Evolutionary conservation across 768 basidiomycete genomes (phyloP).

Genomic region (Mycena metata): DNA sequence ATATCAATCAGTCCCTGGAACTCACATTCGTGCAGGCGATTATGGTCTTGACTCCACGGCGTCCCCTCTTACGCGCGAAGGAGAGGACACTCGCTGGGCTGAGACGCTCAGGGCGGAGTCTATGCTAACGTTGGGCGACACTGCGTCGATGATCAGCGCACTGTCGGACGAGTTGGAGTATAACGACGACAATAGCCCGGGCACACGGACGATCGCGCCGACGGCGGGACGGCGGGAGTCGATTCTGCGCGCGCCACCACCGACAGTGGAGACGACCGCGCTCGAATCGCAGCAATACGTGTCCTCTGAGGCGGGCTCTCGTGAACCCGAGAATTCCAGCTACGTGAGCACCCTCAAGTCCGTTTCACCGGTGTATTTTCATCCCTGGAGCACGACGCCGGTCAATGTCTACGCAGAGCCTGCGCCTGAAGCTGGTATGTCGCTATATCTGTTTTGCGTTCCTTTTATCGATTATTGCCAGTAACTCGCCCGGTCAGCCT

Average conservation of each 20-base stretch:
- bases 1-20: too few relatives aligned
- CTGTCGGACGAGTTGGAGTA: conserved; percentile 44
- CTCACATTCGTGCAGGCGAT: too few relatives aligned
- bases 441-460: not conserved
- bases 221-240: conserved; percentile 48
- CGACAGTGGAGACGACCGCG: conserved; percentile 58
- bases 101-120: conserved; percentile 22
- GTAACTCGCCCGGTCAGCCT: conserved; percentile 40
- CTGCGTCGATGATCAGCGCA: conserved; percentile 50
- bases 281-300: conserved; percentile 32
- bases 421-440: conserved; percentile 20
- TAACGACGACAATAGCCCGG: conserved; percentile 55
- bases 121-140: conserved; percentile 13
- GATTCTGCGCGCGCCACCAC: conserved; percentile 55
- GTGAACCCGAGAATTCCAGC: conserved; percentile 3
- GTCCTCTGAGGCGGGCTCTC: conserved; percentile 33
- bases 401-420: conserved; percentile 31
- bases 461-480: not conserved
- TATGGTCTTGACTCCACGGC: too few relatives aligned
- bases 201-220: conserved; percentile 60
- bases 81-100: conserved; percentile 27
- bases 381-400: not conserved
- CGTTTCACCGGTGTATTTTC: conserved; percentile 19
- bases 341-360: conserved; percentile 17
- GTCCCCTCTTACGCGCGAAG: too few relatives aligned